These are phyloP conservation scores for Saxispiralis lemnorum DNA, from an alignment of 495 filamentous ascomycete genomes.

Conservation along the genomic window DNA sequence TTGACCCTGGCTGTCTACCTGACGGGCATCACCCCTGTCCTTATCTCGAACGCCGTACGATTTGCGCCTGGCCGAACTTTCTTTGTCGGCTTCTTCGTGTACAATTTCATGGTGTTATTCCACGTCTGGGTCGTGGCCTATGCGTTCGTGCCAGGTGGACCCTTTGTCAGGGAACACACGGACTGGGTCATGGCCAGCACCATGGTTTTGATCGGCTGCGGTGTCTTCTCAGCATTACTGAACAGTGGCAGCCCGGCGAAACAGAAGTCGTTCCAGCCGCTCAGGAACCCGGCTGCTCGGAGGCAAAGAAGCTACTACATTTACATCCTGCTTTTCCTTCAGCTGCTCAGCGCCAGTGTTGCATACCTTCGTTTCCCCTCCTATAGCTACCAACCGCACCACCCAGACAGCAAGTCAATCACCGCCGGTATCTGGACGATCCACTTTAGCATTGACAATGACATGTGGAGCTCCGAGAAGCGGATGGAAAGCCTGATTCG, in stretches of 20 bases:
- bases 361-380: conserved; percentile 91
- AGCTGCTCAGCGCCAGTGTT: conserved; percentile 60
- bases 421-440: conserved; percentile 98
- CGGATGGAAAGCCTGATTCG: conserved; percentile 86
- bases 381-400: conserved; percentile 79
- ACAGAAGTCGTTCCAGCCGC: conserved; percentile 29
- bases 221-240: conserved; percentile 61
- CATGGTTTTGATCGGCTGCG: conserved; percentile 71
- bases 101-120: conserved; percentile 80
- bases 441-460: conserved; percentile 94
- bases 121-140: conserved; percentile 98
- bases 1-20: conserved; percentile 59
- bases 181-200: conserved; percentile 81
- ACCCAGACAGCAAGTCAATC: conserved; percentile 65
- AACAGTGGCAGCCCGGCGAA: conserved; percentile 15
- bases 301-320: conserved; percentile 51
- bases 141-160: conserved; percentile 95
- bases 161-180: conserved; percentile 80
- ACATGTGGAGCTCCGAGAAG: conserved; percentile 94
- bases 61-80: conserved; percentile 63
- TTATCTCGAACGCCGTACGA: conserved; percentile 57
- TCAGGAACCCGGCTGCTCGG: conserved; percentile 34
- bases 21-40: conserved; percentile 58
- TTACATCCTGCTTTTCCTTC: conserved; percentile 53
- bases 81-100: conserved; percentile 70